Evolutionary conservation across 306 rosid species (phyloP), one percentile per base, ranked within the genome.

Genomic region (Prunus salicina): DNA sequence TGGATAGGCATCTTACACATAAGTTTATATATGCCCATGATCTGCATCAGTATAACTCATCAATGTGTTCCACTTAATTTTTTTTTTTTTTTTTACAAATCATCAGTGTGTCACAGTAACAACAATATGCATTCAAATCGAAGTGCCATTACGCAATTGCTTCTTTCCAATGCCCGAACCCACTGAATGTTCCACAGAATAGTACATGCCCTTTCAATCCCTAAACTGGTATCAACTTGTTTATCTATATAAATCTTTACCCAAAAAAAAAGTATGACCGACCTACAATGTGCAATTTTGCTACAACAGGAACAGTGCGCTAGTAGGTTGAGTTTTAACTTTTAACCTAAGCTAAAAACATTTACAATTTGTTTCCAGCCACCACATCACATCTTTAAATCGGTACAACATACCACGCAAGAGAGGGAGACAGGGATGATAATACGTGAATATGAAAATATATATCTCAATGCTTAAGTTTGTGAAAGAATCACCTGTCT

Each of bases 401-500:
- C 28, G 13, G 30, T 24, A 12, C 67, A 30, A 30, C 67, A 62
- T 28, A 62, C 5, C 19, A 62, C 15, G 45, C 67, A 28, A 62
- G 38, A 15, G 19, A 28, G 67, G 20, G 20, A 62, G 22, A 62
- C 19, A n/a, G 45, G 20, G 10, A 62, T 2, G 22, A 27, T 41
- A 27, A 14, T 7, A 1, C 13, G 47, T 18, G 4, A 30, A 8
- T 18, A 2, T 24, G 12, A 10, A 30, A 8, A n/a, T 16, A 65
- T 20, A 65, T 12, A 38, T 19, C 50, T 38, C 32, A 52, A 51
- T n/a, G 57, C 56, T 11, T 3, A 16, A 25, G 62, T 58, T 34
- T 68, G 67, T 55, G 61, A 75, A 70, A 70, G 62, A 72, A 75
- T 79, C 65, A 86, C 92, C 91, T 86, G 86, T 50, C 58, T 12